phyloP scores from a whole-genome alignment of 2,329 filamentous ascomycete species.

The Penicillium griseofulvum region DNA sequence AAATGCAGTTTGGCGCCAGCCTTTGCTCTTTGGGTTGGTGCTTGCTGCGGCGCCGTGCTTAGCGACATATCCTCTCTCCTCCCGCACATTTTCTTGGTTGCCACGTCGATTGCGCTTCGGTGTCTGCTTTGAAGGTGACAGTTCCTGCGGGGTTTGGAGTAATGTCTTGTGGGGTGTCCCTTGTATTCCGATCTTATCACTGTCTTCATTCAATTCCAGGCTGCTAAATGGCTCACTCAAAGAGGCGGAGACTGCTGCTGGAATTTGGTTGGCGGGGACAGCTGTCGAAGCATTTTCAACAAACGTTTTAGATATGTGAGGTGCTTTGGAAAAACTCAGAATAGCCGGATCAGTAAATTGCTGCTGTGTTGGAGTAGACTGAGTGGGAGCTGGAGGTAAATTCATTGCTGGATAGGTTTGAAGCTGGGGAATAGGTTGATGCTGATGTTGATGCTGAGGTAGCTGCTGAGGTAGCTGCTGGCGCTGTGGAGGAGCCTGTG shows the following conservation, averaged over 20 bases:
- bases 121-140: conserved; percentile 23
- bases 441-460: conserved; percentile 13
- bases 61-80: conserved; percentile 43
- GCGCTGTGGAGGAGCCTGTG: conserved; percentile 15
- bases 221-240: conserved; percentile 48
- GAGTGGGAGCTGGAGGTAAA: conserved; percentile 10
- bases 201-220: conserved; percentile 34
- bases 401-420: conserved; percentile 7
- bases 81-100: conserved; percentile 43
- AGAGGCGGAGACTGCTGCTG: conserved; percentile 32
- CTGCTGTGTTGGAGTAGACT: conserved; percentile 34
- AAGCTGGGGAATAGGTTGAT: background rate
- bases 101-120: conserved; percentile 48
- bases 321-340: conserved; percentile 59
- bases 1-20: conserved; percentile 67
- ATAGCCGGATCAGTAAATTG: conserved; percentile 80
- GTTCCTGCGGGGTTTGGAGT: conserved; percentile 19
- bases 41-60: conserved; percentile 34
- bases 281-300: background rate
- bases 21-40: conserved; percentile 54
- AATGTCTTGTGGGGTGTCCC: conserved; percentile 14
- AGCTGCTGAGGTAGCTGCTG: conserved; percentile 14
- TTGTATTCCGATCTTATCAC: conserved; percentile 15
- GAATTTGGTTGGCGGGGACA: conserved; percentile 9
- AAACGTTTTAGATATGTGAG: conserved; percentile 10